Base-by-base conservation (phyloP, 257 asterid genomes). In the Hygrophila difformis region DNA sequence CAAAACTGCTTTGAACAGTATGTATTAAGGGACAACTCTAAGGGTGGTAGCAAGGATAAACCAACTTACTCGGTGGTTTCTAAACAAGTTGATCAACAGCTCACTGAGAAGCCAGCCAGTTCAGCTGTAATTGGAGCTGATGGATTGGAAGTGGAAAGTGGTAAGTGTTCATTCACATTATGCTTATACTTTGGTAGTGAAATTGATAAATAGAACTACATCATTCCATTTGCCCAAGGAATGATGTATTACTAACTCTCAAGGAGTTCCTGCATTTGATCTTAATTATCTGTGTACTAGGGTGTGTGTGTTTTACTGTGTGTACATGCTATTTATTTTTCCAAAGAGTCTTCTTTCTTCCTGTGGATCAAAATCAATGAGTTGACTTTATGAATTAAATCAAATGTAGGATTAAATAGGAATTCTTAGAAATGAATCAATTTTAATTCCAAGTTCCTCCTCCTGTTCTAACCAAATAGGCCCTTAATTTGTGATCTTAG, bases 1-100 rank as follows among this genome's bases (percentile, higher is more conserved):
- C 56, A 63, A 36, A 52, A 14, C 33, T 56, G 26, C 69, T 51
- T 66, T 53, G 18, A 24, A 46, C 93, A 81, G 93, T 84, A 81
- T 44, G 82, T 78, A 37, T 65, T 56, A 39, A 75, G 87, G 70
- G 82, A 84, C 51, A 61, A 61, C 71, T 51, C 75, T 42, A 84
- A 81, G 64, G 69, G 47, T 38, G 64, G 77, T 29, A 57, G 74
- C 64, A 84, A 71, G 60, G 79, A 77, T 52, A 84, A 70, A 68
- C 59, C 76, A 28, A 41, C 77, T n/a, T 45, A 62, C 56, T 23
- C 50, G 49, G 53, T 63, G 62, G 78, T 64, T 57, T 46, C 82
- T 11, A 80, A 72, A 66, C 80, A 60, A 48, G 85, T 66, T 60
- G 78, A 67, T 60, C 76, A 71, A 45, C 66, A 49, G 52, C 62